Evolutionary conservation across 192 early-diverging fungal species (phyloP), one percentile per base, ranked within the genome.

Genomic region (Linnemannia exigua): DNA sequence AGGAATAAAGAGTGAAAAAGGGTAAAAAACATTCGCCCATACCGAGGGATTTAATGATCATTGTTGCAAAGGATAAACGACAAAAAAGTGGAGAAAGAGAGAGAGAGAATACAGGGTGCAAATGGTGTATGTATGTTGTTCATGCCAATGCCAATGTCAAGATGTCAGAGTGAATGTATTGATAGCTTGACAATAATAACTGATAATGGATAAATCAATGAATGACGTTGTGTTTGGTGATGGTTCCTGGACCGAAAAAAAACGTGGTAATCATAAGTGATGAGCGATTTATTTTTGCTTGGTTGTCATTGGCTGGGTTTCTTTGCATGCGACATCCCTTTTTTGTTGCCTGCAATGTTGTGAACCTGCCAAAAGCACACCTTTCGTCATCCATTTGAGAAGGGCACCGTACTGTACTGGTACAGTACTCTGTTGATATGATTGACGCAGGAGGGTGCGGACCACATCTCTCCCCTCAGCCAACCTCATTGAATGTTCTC

Each of bases 231-330:
- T 63, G 2, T 50, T 50, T 25, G 28, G 28, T 63, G 28, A 31
- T 63, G 58, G 58, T 63, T 63, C 58, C 58, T 63, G 58, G 58
- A 31, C 58, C 58, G 31, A 63, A 63, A 63, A 61, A 63, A 63
- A 63, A 63, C 58, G 58, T 63, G 58, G 58, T 63, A 58, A n/a
- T 58, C 25, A 31, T 63, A 15, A 3, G 22, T 15, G 58, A 33
- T 63, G 58, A 63, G 58, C 58, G 58, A 63, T 63, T 63, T 63
- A 31, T 28, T 58, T 54, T 63, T 25, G 25, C 11, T 16, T n/a
- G 25, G 28, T 25, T 6, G 25, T 63, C 25, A 63, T 63, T 28
- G 58, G 58, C 28, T 63, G 58, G 25, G 58, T 63, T 63, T 63
- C 58, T 63, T 63, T 15, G 58, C 28, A 63, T n/a, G 22, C 28